These are phyloP conservation scores for Plenodomus lindquistii DNA, from an alignment of 2,329 filamentous ascomycete genomes.

Conservation along the genomic window DNA sequence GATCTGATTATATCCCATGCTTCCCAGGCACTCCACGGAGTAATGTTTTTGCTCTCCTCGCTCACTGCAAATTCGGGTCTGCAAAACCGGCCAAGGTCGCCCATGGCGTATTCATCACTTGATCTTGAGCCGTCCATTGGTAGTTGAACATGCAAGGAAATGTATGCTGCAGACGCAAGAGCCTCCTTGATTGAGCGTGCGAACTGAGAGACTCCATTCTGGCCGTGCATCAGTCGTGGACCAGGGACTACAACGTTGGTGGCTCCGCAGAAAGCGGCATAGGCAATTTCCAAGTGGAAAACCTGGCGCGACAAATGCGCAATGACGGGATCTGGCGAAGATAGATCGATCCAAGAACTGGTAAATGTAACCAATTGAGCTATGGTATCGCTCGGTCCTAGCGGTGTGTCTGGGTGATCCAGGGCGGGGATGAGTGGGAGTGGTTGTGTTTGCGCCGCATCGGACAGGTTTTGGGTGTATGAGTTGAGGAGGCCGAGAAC, in stretches of 20 bases:
- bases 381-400: constrained; percentile 69
- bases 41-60: constrained; percentile 52
- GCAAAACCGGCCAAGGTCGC: constrained; percentile 58
- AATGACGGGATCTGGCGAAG: constrained; percentile 79
- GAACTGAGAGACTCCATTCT: constrained; percentile 69
- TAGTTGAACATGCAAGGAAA: constrained; percentile 79
- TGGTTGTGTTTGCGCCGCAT: constrained; percentile 48
- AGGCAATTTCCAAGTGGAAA: constrained; percentile 86
- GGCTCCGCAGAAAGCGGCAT: constrained; percentile 92
- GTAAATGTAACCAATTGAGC: constrained; percentile 75
- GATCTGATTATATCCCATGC: constrained; percentile 88
- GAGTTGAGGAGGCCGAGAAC: constrained; percentile 65
- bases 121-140: constrained; percentile 79
- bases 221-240: constrained; percentile 67
- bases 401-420: constrained; percentile 75
- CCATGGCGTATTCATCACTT: constrained; percentile 55
- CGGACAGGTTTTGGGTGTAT: constrained; percentile 55
- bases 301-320: constrained; percentile 87
- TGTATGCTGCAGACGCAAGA: constrained; percentile 71
- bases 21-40: constrained; percentile 85
- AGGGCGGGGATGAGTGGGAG: constrained; percentile 63
- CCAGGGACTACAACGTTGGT: constrained; percentile 81
- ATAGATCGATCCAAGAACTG: constrained; percentile 93
- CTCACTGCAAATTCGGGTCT: constrained; percentile 43
- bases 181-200: constrained; percentile 82